Base-by-base conservation (phyloP, 768 basidiomycete species). In the Lactifluus volemus region DNA sequence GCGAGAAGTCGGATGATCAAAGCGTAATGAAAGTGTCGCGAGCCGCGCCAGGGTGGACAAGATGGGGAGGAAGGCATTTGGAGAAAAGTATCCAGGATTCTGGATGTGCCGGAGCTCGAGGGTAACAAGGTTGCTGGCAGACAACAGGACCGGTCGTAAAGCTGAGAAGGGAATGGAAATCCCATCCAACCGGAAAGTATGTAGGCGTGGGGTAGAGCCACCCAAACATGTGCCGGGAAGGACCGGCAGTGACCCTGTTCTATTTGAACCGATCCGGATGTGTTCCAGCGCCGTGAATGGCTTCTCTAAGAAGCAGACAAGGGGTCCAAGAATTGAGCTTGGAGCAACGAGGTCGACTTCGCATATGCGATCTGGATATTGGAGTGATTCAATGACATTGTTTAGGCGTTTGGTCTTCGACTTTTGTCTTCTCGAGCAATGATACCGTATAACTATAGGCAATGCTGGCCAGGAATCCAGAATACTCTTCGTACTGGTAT, bases 161-260 rank as follows among this genome's bases (percentile, higher is more conserved):
- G 42, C 39, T 1, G 53, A 39, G 45, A 53, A 53, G 6, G 52
- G 29, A 55, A 60, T 12, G 7, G 39, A 29, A 2, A 60, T 11
- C 7, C 41, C 21, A 0, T 10, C 2, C 17, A 54, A 4, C 5
- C 25, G 10, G 36, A 60, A 21, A 12, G 32, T 29, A 12, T 6
- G 19, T 17, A 60, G 11, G 32, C 10, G 30, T n/a, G 53, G 59
- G 10, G 59, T 38, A 30, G 53, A 54, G 36, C 38, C 53, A n/a
- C 59, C 48, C 15, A 54, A 19, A 30, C 49, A 54, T 17, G 4
- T 10, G 4, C 2, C 17, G 34, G 39, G 39, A 6, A 60, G 12
- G 48, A 69, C 9, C 1, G 0, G 45, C 77, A 70, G 59, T 79
- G 80, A 1, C 63, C 56, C 19, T 70, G 68, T 15, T 77, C 68